Percentiles rank a stretch among this genome's conserved stretches.
These are phyloP conservation scores for Saccharomyces cerevisiae DNA, from an alignment of 805 yeast genomes.

Conservation along the genomic window DNA sequence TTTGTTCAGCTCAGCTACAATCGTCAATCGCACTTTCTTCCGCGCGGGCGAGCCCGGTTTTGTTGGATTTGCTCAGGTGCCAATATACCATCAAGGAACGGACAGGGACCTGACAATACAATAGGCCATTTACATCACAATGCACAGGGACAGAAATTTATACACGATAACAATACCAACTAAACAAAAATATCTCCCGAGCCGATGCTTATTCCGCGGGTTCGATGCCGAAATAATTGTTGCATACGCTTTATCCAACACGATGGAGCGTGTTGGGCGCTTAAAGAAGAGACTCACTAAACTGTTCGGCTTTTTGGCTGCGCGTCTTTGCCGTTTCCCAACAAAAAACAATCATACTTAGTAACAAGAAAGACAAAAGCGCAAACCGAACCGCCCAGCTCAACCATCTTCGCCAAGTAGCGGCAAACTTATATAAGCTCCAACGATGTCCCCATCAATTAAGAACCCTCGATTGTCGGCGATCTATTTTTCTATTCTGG, in stretches of 20 bases:
- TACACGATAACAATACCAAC: not conserved
- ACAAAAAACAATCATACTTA: no score
- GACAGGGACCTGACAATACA: not conserved
- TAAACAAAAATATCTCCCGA: not conserved
- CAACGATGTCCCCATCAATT: not conserved
- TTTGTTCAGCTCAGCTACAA: not conserved
- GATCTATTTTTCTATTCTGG: not conserved
- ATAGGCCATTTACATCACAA: not conserved
- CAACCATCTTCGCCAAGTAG: not conserved
- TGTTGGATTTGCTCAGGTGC: not conserved
- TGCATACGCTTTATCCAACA: not conserved
- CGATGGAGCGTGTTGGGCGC: not conserved
- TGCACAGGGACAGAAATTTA: not conserved
- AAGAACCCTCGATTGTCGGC: not conserved
- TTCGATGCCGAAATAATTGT: not conserved
- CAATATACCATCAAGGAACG: not conserved
- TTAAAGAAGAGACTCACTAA: not conserved
- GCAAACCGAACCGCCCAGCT: not conserved
- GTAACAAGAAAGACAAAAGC: not conserved
- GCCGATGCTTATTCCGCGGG: not conserved
- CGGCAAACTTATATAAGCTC: not conserved
- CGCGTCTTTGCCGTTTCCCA: not conserved
- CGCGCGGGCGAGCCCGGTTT: not conserved
- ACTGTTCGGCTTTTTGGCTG: not conserved
- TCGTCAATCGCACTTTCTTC: not conserved